Conservation (phyloP, 2,329 filamentous ascomycete species). For the Alternaria viburni region DNA sequence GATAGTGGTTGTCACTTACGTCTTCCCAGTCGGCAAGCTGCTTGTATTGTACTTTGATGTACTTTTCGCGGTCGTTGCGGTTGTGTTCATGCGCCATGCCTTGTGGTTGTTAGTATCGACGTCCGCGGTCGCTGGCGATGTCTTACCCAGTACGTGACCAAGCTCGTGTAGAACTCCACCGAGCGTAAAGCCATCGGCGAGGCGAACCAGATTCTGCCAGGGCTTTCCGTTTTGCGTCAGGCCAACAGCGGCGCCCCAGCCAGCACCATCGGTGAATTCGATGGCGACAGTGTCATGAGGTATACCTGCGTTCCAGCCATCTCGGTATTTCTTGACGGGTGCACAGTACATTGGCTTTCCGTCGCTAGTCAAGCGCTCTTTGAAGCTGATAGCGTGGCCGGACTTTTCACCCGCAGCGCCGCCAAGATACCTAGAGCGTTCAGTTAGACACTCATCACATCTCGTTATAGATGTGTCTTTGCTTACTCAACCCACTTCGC, state of each 20-base stretch:
- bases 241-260: constrained; percentile 5
- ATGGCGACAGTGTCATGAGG: neutral
- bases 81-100: constrained; percentile 10
- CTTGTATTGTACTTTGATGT: constrained; percentile 1
- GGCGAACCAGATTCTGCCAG: neutral
- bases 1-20: too few species aligned
- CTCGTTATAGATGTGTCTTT: neutral
- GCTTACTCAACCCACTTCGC: neutral
- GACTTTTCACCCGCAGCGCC: neutral
- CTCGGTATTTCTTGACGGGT: neutral
- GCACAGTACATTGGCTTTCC: neutral
- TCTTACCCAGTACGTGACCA: neutral
- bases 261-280: neutral
- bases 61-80: constrained; percentile 6
- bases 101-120: neutral
- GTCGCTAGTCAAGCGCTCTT: neutral
- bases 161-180: neutral
- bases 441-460: neutral
- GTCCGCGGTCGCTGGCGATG: neutral
- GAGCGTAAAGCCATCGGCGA: neutral
- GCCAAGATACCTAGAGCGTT: neutral
- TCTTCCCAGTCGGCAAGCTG: constrained; percentile 2
- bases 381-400: neutral
- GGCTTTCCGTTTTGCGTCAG: neutral
- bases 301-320: constrained; percentile 4